phyloP scores from a whole-genome alignment of 1,139 yeast genomes.

The Suhomyces chickasaworum region DNA sequence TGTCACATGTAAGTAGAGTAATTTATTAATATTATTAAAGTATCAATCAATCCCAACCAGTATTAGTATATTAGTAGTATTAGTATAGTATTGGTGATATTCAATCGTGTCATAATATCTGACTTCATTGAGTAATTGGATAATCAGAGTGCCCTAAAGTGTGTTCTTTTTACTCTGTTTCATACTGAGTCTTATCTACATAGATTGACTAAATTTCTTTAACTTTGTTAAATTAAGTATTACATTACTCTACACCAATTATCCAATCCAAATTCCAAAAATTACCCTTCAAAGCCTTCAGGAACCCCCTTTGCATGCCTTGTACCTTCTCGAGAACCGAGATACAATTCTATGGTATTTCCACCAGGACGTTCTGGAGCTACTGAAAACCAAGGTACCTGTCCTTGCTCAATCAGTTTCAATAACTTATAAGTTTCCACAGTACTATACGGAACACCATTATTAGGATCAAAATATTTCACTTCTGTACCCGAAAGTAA shows the following conservation, averaged over 20 bases:
- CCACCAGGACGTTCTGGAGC: constrained; percentile 44
- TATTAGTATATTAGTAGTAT: no score
- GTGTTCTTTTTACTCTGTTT: no score
- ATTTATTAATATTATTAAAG: neutral
- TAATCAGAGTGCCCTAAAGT: no score
- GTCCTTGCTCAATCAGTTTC: constrained; percentile 66
- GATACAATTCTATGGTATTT: constrained; percentile 64
- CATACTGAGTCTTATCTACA: no score
- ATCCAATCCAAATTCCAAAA: neutral
- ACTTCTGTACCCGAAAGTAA: constrained; percentile 79
- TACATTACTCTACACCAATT: neutral
- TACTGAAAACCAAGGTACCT: constrained; percentile 66
- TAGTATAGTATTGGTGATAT: no score
- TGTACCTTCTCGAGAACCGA: constrained; percentile 53
- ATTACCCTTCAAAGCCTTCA: constrained; percentile 59
- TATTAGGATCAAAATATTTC: constrained; percentile 81
- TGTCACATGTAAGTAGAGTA: neutral
- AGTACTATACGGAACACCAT: constrained; percentile 82
- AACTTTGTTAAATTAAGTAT: neutral
- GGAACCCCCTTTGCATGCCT: constrained; percentile 89
- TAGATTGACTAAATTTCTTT: no score
- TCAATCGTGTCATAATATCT: no score
- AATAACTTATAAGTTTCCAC: constrained; percentile 77
- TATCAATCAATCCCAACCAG: no score
- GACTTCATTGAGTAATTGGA: no score